phyloP scores from a whole-genome alignment of 306 rosid genomes.

The Malus sieversii region DNA sequence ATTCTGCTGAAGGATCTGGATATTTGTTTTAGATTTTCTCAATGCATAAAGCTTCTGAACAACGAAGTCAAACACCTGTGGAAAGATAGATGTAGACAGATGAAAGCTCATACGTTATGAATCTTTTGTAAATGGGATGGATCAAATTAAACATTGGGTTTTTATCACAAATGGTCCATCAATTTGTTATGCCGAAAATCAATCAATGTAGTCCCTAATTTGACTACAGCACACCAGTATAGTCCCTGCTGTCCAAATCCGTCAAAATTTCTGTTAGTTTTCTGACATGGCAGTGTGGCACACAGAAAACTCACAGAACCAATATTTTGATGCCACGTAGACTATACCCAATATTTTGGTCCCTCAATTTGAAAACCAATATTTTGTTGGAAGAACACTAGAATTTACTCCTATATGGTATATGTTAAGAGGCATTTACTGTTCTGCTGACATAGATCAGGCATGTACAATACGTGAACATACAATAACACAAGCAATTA shows the following conservation, averaged over 20 bases:
- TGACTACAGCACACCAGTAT: no score
- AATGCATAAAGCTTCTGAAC: slow-evolving; percentile 94
- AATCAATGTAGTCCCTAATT: no score
- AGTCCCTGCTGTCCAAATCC: no score
- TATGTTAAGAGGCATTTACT: background rate
- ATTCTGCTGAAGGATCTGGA: slow-evolving; percentile 96
- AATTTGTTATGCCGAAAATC: no score
- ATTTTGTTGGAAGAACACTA: background rate
- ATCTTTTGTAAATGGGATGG: background rate
- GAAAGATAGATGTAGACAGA: slow-evolving; percentile 18
- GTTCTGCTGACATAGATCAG: background rate
- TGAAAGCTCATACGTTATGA: background rate
- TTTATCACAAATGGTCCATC: no score
- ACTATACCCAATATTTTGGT: no score
- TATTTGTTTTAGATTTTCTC: slow-evolving; percentile 95
- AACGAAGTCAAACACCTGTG: slow-evolving; percentile 86
- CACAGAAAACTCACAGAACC: no score
- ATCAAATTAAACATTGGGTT: background rate
- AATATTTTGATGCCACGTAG: no score
- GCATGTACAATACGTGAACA: background rate
- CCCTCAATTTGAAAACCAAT: no score
- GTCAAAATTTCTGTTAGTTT: no score
- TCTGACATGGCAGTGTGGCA: no score
- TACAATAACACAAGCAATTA: background rate
- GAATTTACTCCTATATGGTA: background rate